Evolutionary conservation across 192 early-diverging fungal genomes (phyloP).

Genomic region (Piromyces sp.): DNA sequence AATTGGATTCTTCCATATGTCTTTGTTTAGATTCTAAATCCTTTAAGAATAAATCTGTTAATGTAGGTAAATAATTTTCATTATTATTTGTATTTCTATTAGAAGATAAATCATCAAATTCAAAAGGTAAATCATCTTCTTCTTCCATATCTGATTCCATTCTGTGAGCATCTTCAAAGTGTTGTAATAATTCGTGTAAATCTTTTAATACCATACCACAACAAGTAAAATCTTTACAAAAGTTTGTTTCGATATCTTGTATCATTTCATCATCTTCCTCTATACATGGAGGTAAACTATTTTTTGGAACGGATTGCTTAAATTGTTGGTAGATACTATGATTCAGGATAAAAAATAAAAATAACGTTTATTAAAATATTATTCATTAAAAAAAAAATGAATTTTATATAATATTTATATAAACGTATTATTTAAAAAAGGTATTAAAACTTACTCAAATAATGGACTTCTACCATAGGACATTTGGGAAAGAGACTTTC

Average conservation of each 20-base stretch:
- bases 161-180: constrained; percentile 87
- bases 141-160: constrained; percentile 45
- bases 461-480: not conserved
- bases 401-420: too few relatives aligned
- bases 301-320: not conserved
- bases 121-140: constrained; percentile 14
- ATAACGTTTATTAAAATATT: too few relatives aligned
- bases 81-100: not conserved
- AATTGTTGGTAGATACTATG: not conserved
- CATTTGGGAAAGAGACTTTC: not conserved
- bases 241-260: constrained; percentile 70
- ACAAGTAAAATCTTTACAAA: constrained; percentile 90
- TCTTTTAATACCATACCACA: constrained; percentile 76
- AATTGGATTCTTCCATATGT: not conserved
- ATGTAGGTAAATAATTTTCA: not conserved
- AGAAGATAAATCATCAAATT: not conserved
- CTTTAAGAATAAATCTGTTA: not conserved
- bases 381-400: too few relatives aligned
- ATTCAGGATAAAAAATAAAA: too few relatives aligned
- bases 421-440: too few relatives aligned
- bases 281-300: not conserved
- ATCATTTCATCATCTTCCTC: not conserved
- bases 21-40: not conserved
- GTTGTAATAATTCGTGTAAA: constrained; percentile 86
- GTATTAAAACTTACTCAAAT: not conserved